Conservation (phyloP, 257 asterid species). For the Scutellaria barbata region DNA sequence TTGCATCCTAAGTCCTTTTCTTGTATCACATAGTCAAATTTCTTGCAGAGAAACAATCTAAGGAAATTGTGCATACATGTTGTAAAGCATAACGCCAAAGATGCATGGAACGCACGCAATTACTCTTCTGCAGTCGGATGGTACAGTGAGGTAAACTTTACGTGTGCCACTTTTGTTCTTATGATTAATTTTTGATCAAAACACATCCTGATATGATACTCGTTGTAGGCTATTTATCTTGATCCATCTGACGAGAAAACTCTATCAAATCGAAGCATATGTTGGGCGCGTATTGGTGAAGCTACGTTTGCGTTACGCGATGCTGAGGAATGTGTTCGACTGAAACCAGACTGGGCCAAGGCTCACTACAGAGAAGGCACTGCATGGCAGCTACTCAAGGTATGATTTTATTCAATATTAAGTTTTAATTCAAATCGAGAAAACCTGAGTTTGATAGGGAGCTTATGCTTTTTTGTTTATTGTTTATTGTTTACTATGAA, state of each 20-base stretch:
- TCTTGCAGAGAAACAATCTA: slow-evolving; percentile 31
- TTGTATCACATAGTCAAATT: neutral
- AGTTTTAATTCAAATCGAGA: too few relatives aligned
- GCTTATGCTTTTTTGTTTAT: neutral
- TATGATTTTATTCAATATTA: slow-evolving; percentile 1
- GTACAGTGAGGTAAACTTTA: slow-evolving; percentile 39
- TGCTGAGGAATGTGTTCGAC: slow-evolving; percentile 38
- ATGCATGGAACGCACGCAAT: slow-evolving; percentile 24
- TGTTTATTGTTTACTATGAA: neutral
- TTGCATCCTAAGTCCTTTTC: neutral
- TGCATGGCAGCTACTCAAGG: slow-evolving; percentile 41
- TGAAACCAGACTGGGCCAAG: slow-evolving; percentile 37
- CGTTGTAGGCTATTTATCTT: slow-evolving; percentile 29
- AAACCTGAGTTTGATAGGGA: too few relatives aligned
- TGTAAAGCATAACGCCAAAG: slow-evolving; percentile 20
- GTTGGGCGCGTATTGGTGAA: slow-evolving; percentile 22
- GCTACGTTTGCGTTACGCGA: slow-evolving; percentile 30
- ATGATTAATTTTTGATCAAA: neutral
- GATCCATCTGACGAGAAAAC: slow-evolving; percentile 19
- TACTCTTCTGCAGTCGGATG: slow-evolving; percentile 37
- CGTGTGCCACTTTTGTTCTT: neutral
- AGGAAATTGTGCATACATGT: neutral
- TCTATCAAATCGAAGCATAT: slow-evolving; percentile 32
- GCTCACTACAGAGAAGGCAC: slow-evolving; percentile 43
- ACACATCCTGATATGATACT: neutral